phyloP scores from a whole-genome alignment of 1,284 basidiomycete genomes.

The Exobasidium rhododendri region DNA sequence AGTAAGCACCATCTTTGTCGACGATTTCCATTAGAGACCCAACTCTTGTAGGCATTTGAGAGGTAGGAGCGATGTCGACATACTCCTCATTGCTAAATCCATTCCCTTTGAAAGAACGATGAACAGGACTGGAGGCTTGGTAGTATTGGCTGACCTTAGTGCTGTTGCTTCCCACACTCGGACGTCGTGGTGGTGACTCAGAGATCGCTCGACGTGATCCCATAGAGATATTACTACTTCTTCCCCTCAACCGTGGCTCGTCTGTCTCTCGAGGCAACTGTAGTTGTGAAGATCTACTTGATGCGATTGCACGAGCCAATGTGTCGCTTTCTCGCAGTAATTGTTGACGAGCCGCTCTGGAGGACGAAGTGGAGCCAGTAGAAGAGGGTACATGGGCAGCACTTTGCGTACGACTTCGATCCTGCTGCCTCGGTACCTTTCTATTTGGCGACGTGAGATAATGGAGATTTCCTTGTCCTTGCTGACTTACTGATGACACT shows the following conservation, averaged over 20 bases:
- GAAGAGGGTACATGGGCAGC: constrained; percentile 1
- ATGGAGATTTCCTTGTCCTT: background rate
- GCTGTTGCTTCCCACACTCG: background rate
- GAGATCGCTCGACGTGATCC: constrained; percentile 9
- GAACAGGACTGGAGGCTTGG: too few relatives aligned
- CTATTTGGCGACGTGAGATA: background rate
- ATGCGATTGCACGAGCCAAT: background rate
- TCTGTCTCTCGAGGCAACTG: background rate
- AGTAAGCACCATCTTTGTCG: too few relatives aligned
- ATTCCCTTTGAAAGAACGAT: too few relatives aligned
- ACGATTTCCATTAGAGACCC: too few relatives aligned
- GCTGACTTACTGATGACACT: background rate
- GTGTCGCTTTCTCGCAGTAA: constrained; percentile 17
- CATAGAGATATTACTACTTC: constrained; percentile 8
- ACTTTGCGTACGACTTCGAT: constrained; percentile 6
- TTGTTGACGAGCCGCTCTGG: constrained; percentile 14
- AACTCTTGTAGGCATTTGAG: too few relatives aligned
- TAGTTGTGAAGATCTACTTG: background rate
- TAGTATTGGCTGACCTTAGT: background rate
- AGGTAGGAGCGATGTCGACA: too few relatives aligned
- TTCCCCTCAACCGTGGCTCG: constrained; percentile 1
- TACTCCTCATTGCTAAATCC: too few relatives aligned
- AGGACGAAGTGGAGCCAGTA: constrained; percentile 4
- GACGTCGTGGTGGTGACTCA: constrained; percentile 9
- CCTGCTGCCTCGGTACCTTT: background rate